These are phyloP conservation scores for Candida coquimbonensis DNA, from an alignment of 805 yeast species.

Conservation along the genomic window DNA sequence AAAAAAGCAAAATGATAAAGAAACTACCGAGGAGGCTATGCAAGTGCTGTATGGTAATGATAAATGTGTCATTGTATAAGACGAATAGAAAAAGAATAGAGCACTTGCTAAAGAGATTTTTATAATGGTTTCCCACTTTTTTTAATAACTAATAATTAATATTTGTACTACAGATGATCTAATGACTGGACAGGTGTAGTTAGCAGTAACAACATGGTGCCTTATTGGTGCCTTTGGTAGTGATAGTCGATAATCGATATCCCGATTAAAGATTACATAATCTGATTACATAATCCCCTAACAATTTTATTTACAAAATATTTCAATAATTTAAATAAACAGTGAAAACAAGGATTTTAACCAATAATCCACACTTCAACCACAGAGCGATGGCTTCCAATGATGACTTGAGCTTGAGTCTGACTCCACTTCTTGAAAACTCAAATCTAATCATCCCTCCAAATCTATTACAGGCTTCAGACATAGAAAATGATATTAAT, in stretches of 20 bases:
- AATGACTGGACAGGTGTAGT: background rate
- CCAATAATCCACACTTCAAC: too few relatives aligned
- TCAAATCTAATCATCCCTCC: slow-evolving; percentile 2
- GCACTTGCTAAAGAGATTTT: too few relatives aligned
- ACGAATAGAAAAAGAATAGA: too few relatives aligned
- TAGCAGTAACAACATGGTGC: too few relatives aligned
- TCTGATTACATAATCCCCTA: too few relatives aligned
- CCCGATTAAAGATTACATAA: too few relatives aligned
- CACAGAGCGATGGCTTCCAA: background rate
- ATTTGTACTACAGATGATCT: too few relatives aligned
- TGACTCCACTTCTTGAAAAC: background rate
- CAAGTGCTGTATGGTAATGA: slow-evolving; percentile 15
- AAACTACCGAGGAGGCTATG: slow-evolving; percentile 36
- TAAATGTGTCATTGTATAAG: background rate
- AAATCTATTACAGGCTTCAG: background rate
- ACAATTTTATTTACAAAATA: too few relatives aligned
- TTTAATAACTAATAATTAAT: background rate
- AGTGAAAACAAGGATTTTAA: too few relatives aligned
- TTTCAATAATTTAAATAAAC: background rate
- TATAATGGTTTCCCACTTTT: too few relatives aligned
- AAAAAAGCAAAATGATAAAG: slow-evolving; percentile 45
- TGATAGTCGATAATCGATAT: too few relatives aligned
- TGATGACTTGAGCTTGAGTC: background rate
- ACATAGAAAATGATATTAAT: background rate
- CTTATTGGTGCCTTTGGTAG: too few relatives aligned